A percentile compares a stretch with the other conserved stretches of the same genome.
phyloP scores from a whole-genome alignment of 1,284 basidiomycete species.

The Cryptococcus amylolentus region DNA sequence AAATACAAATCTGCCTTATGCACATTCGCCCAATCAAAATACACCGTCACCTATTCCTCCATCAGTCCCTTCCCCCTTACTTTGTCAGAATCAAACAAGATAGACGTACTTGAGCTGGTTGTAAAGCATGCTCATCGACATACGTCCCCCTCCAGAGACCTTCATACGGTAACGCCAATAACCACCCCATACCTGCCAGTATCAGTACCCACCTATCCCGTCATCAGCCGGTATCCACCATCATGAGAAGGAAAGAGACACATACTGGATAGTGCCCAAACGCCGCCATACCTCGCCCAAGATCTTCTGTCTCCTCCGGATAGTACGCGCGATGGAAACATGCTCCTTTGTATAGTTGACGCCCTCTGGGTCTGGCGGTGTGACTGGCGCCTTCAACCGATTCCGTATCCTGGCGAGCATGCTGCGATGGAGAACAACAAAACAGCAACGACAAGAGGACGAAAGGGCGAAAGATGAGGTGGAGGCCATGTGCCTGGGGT shows the following conservation, averaged over 20 bases:
- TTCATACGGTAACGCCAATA: slow-evolving; percentile 64
- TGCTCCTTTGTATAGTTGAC: slow-evolving; percentile 31
- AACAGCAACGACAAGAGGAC: neutral
- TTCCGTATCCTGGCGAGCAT: slow-evolving; percentile 18
- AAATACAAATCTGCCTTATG: slow-evolving; percentile 75
- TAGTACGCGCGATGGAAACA: slow-evolving; percentile 23
- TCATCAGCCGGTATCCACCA: neutral
- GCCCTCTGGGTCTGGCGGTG: slow-evolving; percentile 13
- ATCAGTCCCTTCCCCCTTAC: neutral
- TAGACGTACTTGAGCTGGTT: slow-evolving; percentile 72
- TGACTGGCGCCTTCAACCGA: neutral
- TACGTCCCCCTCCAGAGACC: slow-evolving; percentile 67
- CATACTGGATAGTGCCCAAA: slow-evolving; percentile 21
- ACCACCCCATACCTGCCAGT: slow-evolving; percentile 66
- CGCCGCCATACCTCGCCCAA: slow-evolving; percentile 10
- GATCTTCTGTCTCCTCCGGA: slow-evolving; percentile 18
- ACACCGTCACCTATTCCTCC: slow-evolving; percentile 66
- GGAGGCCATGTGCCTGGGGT: no score
- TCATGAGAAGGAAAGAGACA: neutral
- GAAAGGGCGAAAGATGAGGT: neutral
- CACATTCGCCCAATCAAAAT: slow-evolving; percentile 86
- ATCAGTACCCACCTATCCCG: slow-evolving; percentile 52
- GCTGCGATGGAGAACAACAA: slow-evolving; percentile 1
- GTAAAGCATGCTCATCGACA: slow-evolving; percentile 89
- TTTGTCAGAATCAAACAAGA: slow-evolving; percentile 1